These are phyloP conservation scores for Talaromyces sp. DNA, from an alignment of 2,329 filamentous ascomycete genomes.

Conservation along the genomic window DNA sequence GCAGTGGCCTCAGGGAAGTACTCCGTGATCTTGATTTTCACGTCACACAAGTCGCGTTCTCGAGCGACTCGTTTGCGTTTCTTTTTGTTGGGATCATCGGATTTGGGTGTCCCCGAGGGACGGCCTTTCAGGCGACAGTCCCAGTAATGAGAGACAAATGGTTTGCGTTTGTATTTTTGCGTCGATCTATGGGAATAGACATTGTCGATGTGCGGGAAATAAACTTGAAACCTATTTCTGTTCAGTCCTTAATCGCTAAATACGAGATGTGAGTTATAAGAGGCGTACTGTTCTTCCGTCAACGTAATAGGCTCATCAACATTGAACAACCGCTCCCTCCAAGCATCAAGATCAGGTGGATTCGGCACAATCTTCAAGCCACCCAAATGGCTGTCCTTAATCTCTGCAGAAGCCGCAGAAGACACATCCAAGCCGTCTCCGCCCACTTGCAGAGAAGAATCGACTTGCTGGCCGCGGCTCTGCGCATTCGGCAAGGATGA, in stretches of 20 bases:
- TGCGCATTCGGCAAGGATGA: slow-evolving; percentile 19
- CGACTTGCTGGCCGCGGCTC: not conserved
- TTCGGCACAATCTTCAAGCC: slow-evolving; percentile 57
- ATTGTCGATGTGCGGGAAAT: slow-evolving; percentile 81
- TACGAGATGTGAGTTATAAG: not conserved
- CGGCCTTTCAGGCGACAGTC: slow-evolving; percentile 78
- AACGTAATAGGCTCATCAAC: slow-evolving; percentile 71
- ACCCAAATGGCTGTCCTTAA: slow-evolving; percentile 28
- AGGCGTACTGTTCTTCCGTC: slow-evolving; percentile 67
- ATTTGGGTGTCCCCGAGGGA: slow-evolving; percentile 74
- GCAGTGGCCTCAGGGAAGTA: slow-evolving; percentile 58
- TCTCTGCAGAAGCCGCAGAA: slow-evolving; percentile 10
- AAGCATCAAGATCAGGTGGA: slow-evolving; percentile 65
- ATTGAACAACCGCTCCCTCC: slow-evolving; percentile 70
- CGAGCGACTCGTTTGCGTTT: slow-evolving; percentile 74
- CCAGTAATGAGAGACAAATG: slow-evolving; percentile 82
- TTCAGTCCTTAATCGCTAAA: not conserved
- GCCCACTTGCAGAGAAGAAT: slow-evolving; percentile 22
- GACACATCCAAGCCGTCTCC: slow-evolving; percentile 24
- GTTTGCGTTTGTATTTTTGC: slow-evolving; percentile 75
- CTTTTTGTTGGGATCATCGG: slow-evolving; percentile 75
- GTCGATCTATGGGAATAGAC: slow-evolving; percentile 81
- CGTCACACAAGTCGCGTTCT: slow-evolving; percentile 75
- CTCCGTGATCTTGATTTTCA: slow-evolving; percentile 83
- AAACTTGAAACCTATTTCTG: slow-evolving; percentile 65